A percentile compares a stretch with the other conserved stretches of the same genome.
Evolutionary conservation across 257 asterid genomes (phyloP).

Genomic region (Hygrophila difformis): DNA sequence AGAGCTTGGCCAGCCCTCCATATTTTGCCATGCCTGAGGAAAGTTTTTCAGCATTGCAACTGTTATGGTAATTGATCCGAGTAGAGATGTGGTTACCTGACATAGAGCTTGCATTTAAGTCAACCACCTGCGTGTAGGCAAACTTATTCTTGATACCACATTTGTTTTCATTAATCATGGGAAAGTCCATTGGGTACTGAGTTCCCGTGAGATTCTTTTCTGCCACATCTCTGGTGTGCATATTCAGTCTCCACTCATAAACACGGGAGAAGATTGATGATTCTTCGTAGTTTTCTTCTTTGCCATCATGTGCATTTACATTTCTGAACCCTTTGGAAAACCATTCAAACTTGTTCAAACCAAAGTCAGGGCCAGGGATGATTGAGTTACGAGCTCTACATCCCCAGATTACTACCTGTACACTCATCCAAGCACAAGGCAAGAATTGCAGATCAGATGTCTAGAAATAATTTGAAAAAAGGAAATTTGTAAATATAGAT

Average conservation of each 20-base stretch:
- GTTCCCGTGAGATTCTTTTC: slow-evolving; percentile 43
- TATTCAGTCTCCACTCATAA: slow-evolving; percentile 62
- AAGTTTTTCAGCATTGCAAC: no score
- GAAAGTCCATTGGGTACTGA: slow-evolving; percentile 51
- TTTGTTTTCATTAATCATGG: slow-evolving; percentile 42
- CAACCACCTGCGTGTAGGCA: slow-evolving; percentile 44
- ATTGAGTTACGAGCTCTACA: slow-evolving; percentile 44
- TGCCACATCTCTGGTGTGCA: slow-evolving; percentile 36
- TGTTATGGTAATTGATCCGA: no score
- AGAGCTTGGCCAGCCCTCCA: slow-evolving; percentile 59
- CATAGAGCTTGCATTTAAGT: slow-evolving; percentile 30
- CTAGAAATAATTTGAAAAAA: no score
- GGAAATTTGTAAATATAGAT: no score
- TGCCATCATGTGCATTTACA: background rate
- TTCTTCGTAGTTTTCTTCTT: slow-evolving; percentile 13
- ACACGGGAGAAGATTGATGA: slow-evolving; percentile 26
- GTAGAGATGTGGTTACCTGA: slow-evolving; percentile 28
- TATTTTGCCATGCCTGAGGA: slow-evolving; percentile 46
- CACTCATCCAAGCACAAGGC: background rate
- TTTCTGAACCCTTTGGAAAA: slow-evolving; percentile 21
- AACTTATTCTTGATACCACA: slow-evolving; percentile 29
- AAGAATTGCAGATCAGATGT: background rate
- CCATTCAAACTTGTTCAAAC: slow-evolving; percentile 43
- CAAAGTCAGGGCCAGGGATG: slow-evolving; percentile 62
- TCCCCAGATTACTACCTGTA: slow-evolving; percentile 47